Evolutionary conservation across 768 basidiomycete genomes (phyloP).

Genomic region (Termitomyces sp.): DNA sequence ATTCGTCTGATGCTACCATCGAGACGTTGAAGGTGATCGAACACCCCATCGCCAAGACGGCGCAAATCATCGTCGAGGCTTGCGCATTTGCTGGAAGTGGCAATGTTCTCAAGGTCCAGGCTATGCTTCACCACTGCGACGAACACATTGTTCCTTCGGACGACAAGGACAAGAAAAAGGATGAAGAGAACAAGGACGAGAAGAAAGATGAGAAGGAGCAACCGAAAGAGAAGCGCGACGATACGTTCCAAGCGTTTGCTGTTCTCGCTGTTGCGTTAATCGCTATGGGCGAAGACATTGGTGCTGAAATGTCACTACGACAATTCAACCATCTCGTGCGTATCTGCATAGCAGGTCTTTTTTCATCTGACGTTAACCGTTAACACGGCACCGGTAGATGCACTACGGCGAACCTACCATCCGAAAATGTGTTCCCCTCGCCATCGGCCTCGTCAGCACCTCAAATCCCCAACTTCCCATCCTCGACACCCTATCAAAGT

Average conservation of each 20-base stretch:
- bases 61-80: constrained; percentile 88
- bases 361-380: constrained; percentile 16
- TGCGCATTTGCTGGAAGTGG: constrained; percentile 95
- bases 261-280: constrained; percentile 92
- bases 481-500: constrained; percentile 96
- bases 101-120: constrained; percentile 90
- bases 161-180: constrained; percentile 53
- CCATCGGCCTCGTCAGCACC: constrained; percentile 89
- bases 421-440: constrained; percentile 90
- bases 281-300: constrained; percentile 98
- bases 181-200: constrained; percentile 33
- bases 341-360: constrained; percentile 12
- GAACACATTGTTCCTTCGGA: constrained; percentile 76
- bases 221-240: constrained; percentile 48
- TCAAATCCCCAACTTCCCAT: constrained; percentile 95
- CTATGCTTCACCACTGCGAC: constrained; percentile 89
- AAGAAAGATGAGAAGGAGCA: constrained; percentile 46
- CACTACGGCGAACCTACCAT: constrained; percentile 95
- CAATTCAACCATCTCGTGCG: constrained; percentile 95
- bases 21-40: constrained; percentile 92
- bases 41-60: constrained; percentile 87
- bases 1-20: constrained; percentile 89
- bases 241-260: constrained; percentile 88
- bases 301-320: constrained; percentile 95
- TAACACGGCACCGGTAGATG: constrained; percentile 69